Conservation (phyloP, 176 grass and related monocot species). For the Raddia distichophylla region DNA sequence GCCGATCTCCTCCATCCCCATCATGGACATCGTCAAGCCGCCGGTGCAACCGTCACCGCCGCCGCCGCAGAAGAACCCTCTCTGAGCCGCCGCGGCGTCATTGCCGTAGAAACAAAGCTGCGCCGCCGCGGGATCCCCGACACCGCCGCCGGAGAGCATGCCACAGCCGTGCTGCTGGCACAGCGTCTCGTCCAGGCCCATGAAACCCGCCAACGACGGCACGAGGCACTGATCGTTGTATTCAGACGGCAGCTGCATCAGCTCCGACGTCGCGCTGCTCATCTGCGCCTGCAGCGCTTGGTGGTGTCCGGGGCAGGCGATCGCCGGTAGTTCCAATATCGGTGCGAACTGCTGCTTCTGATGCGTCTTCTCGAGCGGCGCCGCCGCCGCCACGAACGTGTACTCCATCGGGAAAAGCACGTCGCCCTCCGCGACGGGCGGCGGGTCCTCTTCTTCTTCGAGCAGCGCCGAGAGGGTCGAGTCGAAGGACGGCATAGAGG, state of each 20-base stretch:
- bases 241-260: conserved; percentile 41
- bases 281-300: conserved; percentile 53
- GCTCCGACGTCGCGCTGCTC: conserved; percentile 40
- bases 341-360: conserved; percentile 55
- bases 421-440: conserved; percentile 25
- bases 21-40: conserved; percentile 58
- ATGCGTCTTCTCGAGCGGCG: conserved; percentile 1
- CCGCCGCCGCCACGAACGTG: conserved; percentile 5
- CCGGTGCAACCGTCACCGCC: conserved; percentile 21
- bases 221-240: conserved; percentile 50
- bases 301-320: conserved; percentile 11
- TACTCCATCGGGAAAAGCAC: conserved; percentile 50
- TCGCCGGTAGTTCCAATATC: conserved; percentile 30
- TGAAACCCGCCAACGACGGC: conserved; percentile 43
- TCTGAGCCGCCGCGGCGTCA: conserved; percentile 10
- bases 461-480: conserved; percentile 60
- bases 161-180: conserved; percentile 35
- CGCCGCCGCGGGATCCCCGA: neutral
- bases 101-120: conserved; percentile 48
- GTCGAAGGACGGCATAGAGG: conserved; percentile 60
- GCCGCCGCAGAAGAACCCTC: conserved; percentile 40
- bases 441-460: conserved; percentile 48
- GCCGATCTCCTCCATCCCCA: conserved; percentile 54
- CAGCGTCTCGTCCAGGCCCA: conserved; percentile 55
- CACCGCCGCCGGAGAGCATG: conserved; percentile 25